These are phyloP conservation scores for Barnettozyma vustinii DNA, from an alignment of 805 yeast genomes.

Conservation along the genomic window DNA sequence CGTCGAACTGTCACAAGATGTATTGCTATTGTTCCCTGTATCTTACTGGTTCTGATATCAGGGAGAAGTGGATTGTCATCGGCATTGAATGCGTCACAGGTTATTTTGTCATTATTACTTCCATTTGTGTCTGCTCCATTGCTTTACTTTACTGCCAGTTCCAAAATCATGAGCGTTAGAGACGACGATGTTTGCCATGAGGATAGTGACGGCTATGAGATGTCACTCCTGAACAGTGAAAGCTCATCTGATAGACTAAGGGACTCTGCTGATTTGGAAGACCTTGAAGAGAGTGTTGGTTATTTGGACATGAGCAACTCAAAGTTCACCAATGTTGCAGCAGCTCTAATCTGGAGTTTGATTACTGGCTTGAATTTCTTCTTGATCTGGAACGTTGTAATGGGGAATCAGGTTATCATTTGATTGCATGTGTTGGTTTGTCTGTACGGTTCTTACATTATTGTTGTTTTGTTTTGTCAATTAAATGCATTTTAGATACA, in stretches of 20 bases:
- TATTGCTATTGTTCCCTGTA: conserved; percentile 82
- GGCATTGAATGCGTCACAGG: conserved; percentile 82
- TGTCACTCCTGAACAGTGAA: conserved; percentile 4
- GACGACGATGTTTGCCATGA: conserved; percentile 9
- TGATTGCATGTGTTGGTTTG: background rate
- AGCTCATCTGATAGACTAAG: conserved; percentile 2
- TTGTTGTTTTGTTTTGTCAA: background rate
- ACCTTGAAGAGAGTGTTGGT: conserved; percentile 1
- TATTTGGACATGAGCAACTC: conserved; percentile 35
- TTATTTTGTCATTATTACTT: conserved; percentile 67
- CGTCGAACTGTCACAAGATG: conserved; percentile 78
- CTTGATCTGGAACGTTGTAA: conserved; percentile 41
- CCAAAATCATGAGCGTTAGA: conserved; percentile 11
- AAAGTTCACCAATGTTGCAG: conserved; percentile 43
- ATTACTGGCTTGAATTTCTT: conserved; percentile 66
- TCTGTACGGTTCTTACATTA: background rate
- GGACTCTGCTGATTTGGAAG: background rate
- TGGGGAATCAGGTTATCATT: conserved; percentile 33
- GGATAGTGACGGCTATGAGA: conserved; percentile 1
- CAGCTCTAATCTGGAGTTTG: conserved; percentile 41
- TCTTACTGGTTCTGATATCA: conserved; percentile 62
- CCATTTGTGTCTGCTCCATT: conserved; percentile 90
- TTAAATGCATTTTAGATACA: background rate
- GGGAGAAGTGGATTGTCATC: conserved; percentile 79
- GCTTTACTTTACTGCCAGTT: conserved; percentile 8